Base-by-base conservation (phyloP, 345 rosid species). In the Populus pruinosa region DNA sequence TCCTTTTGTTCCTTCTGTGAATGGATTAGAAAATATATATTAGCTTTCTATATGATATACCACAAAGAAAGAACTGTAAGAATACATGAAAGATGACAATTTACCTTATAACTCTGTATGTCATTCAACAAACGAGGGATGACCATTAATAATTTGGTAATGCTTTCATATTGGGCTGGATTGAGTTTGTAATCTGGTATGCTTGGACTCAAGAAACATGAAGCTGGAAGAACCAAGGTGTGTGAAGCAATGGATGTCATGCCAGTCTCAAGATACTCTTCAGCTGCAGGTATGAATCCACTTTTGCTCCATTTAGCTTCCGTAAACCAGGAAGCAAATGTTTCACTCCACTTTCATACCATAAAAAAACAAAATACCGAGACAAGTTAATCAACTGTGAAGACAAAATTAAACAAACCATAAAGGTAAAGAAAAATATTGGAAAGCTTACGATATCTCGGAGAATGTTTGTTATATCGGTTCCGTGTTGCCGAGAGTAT, bases 281-380 rank as follows among this genome's bases (percentile, higher is more conserved):
- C 84, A 27, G 69, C 77, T 16, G 87, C 53, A 35, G 88, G 85
- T 14, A 74, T 63, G 29, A 36, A 36, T 50, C 83, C 84, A 25
- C 72, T 85, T 85, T 69, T 84, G 78, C 90, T 86, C 90, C 91
- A 89, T 56, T 76, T 71, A 1, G 97, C 86, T 87, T 92, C 97
- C 55, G 39, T 61, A 35, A 86, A 83, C 97, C 91, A 90, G 20
- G 94, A 78, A 43, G 55, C 86, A 81, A 92, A 92, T 73, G 94
- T 86, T 74, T 90, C 93, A 11, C 44, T 10, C 97, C 94, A 92
- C 97, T 92, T 41, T 33, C 80, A 73, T 1, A 50, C 14, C 39
- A 66, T 6, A 6, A 29, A 25, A 2, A 27, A 29, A 29, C 36
- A 0, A 13, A 72, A 20, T 13, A 23, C 9, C 5, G 7, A 33